A percentile compares a stretch with the other conserved stretches of the same genome.
Conservation (phyloP, 2,329 filamentous ascomycete genomes). For the Zasmidium citrigriseum region DNA sequence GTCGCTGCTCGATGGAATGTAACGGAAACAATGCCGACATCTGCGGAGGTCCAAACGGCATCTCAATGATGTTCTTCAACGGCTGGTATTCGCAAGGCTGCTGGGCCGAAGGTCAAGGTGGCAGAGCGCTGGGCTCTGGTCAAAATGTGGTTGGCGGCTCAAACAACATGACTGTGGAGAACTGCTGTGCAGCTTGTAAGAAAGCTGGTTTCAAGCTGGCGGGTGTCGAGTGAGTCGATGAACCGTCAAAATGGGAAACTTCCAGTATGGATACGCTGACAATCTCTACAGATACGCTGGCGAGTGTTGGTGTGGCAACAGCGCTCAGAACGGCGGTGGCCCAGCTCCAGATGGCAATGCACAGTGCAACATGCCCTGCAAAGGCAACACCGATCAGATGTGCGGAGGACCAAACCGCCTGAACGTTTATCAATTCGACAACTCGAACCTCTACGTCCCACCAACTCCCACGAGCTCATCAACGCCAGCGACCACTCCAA, state of each 20-base stretch:
- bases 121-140: conserved; percentile 19
- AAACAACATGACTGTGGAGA: conserved; percentile 24
- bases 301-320: conserved; percentile 29
- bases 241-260: not conserved
- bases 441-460: conserved; percentile 14
- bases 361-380: conserved; percentile 34
- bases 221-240: conserved; percentile 29
- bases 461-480: conserved; percentile 1
- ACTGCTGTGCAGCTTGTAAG: conserved; percentile 30
- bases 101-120: conserved; percentile 25
- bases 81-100: conserved; percentile 29
- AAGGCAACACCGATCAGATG: conserved; percentile 27
- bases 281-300: conserved; percentile 6
- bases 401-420: conserved; percentile 32
- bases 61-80: conserved; percentile 26
- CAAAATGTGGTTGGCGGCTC: conserved; percentile 24
- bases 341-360: conserved; percentile 24
- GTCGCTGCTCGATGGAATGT: conserved; percentile 31
- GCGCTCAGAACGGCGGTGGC: conserved; percentile 24
- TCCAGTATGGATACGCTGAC: not conserved
- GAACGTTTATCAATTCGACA: conserved; percentile 30
- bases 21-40: conserved; percentile 28
- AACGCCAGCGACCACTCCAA: conserved; percentile 11
- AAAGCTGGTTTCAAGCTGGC: conserved; percentile 35
- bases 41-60: conserved; percentile 28